Evolutionary conservation across 192 early-diverging fungal genomes (phyloP).

Genomic region (Linnemannia elongata): DNA sequence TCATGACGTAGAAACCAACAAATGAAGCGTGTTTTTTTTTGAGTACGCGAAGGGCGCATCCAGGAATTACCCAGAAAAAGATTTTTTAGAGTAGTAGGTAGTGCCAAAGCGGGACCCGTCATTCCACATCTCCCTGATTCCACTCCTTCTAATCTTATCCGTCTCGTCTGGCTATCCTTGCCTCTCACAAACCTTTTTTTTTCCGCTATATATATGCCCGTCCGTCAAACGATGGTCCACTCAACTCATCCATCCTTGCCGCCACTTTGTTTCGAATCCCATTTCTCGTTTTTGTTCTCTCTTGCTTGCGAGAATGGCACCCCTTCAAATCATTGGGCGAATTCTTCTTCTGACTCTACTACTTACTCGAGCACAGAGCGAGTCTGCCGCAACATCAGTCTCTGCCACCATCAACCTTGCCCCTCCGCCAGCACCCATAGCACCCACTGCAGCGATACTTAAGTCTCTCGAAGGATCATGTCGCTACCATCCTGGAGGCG

Average conservation of each 20-base stretch:
- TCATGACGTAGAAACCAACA: background rate
- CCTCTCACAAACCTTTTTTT: background rate
- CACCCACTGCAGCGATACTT: background rate
- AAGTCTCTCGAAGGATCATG: conserved; percentile 11
- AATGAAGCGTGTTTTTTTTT: background rate
- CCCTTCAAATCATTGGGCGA: background rate
- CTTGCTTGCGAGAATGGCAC: background rate
- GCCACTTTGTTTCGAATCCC: background rate
- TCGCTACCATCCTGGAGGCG: conserved; percentile 34
- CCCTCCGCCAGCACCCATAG: background rate
- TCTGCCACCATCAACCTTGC: conserved; percentile 5
- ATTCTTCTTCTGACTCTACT: background rate
- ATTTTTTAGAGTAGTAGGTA: background rate
- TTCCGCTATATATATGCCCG: no score
- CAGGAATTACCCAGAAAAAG: background rate
- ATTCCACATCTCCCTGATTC: conserved; percentile 5
- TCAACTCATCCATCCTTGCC: no score
- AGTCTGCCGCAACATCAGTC: background rate
- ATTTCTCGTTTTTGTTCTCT: background rate
- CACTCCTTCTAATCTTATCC: background rate
- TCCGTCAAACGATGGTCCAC: no score
- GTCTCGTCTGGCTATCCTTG: background rate
- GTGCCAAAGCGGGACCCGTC: background rate
- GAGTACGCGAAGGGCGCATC: background rate
- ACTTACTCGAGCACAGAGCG: background rate